Base-by-base conservation (phyloP, 768 basidiomycete species). In the Peribolospora kevripleyi region DNA sequence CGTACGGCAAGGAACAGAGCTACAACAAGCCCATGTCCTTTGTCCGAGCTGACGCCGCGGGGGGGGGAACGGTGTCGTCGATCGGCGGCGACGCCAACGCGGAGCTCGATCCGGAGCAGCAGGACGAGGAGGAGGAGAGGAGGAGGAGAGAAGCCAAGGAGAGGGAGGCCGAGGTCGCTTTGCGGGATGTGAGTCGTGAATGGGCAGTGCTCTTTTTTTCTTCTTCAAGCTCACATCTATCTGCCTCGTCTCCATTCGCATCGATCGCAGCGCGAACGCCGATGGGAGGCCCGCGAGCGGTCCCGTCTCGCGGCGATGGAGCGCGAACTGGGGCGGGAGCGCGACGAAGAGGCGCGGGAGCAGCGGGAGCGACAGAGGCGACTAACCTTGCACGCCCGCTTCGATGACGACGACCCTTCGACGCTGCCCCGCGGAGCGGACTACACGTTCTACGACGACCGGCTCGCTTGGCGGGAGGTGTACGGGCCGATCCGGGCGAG, bases 261-360 rank as follows among this genome's bases (percentile, higher is more conserved):
- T 37, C 14, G 7, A 8, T 55, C 46, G 9, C 60, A 97, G 87
- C 79, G 87, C 49, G 90, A 97, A 66, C 78, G 88, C 6, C 77
- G 84, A n/a, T 88, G 90, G 50, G 91, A 97, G 62, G 79, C 80
- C 7, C 75, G 86, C 55, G 93, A 98, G 66, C 75, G 87, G 39
- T 72, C 77, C 6, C 78, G 88, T 52, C 81, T 91, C 56, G 25
- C 76, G 55, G 71, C 77, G 4, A 71, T 87, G 7, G 84, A 86
- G 61, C 77, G 84, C 3, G 73, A 80, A 0, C 79, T 86, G 51
- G 72, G 76, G 7, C 76, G 83, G 11, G 81, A 86, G 55, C 74
- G 76, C 5, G 74, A 75, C 4, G 74, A 79, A 43, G 76, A 74
- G 50, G 83, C 86, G 56, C 78, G 78, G 8, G 82, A 88, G 65